Evolutionary conservation across 805 yeast genomes (phyloP).

Genomic region (Diddensiella transvaalensis): DNA sequence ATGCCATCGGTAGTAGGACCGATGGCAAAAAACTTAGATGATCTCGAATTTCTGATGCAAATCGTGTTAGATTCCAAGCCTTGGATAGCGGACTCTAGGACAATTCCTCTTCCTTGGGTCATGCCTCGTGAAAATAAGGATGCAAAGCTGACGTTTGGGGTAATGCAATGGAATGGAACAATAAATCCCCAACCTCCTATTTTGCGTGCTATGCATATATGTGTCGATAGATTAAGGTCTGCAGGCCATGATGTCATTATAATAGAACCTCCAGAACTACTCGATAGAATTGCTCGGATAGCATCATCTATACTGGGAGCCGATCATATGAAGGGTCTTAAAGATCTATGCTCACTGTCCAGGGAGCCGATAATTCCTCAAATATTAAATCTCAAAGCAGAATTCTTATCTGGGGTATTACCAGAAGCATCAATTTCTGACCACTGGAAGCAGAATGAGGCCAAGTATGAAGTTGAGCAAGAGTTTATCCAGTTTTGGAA

Average conservation of each 20-base stretch:
- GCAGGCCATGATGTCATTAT: slow-evolving; percentile 27
- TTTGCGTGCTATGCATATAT: slow-evolving; percentile 40
- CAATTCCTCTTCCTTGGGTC: slow-evolving; percentile 17
- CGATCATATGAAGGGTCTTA: slow-evolving; percentile 49
- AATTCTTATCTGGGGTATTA: slow-evolving; percentile 14
- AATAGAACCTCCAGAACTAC: slow-evolving; percentile 26
- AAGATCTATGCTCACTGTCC: slow-evolving; percentile 46
- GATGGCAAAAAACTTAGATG: slow-evolving; percentile 37
- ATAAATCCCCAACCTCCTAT: slow-evolving; percentile 50
- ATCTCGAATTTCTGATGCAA: slow-evolving; percentile 44
- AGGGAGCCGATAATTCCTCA: slow-evolving; percentile 3
- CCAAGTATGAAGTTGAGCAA: neutral
- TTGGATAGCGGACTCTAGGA: slow-evolving; percentile 15
- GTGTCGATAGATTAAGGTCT: slow-evolving; percentile 25
- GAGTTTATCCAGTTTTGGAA: slow-evolving; percentile 10
- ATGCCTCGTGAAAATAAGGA: neutral
- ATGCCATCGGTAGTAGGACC: slow-evolving; percentile 51
- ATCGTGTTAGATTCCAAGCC: slow-evolving; percentile 19
- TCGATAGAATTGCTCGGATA: slow-evolving; percentile 50
- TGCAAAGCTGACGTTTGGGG: slow-evolving; percentile 10
- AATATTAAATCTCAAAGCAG: neutral
- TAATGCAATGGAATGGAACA: slow-evolving; percentile 36
- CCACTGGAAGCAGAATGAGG: slow-evolving; percentile 8
- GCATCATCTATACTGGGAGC: slow-evolving; percentile 69
- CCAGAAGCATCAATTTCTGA: slow-evolving; percentile 12